Evolutionary conservation across 352 stramenopile species (phyloP), one percentile per base, ranked within the genome.

Genomic region (Pythium aristosporum): DNA sequence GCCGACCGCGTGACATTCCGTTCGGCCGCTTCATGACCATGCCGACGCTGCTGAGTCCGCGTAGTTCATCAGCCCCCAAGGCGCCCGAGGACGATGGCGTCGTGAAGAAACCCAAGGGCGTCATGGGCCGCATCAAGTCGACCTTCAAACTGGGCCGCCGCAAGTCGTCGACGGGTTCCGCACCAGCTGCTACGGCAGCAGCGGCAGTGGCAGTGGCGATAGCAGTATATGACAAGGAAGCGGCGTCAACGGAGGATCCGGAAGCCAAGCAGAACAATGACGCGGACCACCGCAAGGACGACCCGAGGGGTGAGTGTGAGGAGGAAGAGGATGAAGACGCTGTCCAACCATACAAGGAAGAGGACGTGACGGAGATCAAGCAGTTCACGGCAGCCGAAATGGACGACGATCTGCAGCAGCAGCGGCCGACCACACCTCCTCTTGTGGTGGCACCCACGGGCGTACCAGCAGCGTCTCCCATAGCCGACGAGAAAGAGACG

Each of bases 51-150:
- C 51, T 77, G 69, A 87, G 67, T 51, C 68, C 72, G 25, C 69
- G 69, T 21, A 54, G 46, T 8, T 48, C 65, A n/a, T 41, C 36
- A 23, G 43, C 41, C 28, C 41, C 34, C 18, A 63, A 57, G 6
- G n/a, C 49, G 11, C 37, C 36, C 18, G 53, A 47, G 6, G 67
- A 75, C n/a, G 63, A 67, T 2, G 30, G 23, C 18, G 57, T 46
- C 41, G 66, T 61, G 20, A 83, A 82, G 69, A 82, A 76, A 64
- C 84, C 84, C 65, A 85, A 87, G 59, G 72, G 80, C 21, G 60
- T 90, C 25, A 80, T 92, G 67, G 77, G 79, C 13, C 67, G 71
- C n/a, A 77, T 92, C 72, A 90, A 88, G 67, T 90, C 77, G 47
- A 88, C 78, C 25, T 68, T 92, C 16, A 89, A 80, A 32, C 63